A percentile compares a stretch with the other conserved stretches of the same genome.
These are phyloP conservation scores for Erigeron philadelphicus DNA, from an alignment of 140 eudicot genomes.

Conservation along the genomic window DNA sequence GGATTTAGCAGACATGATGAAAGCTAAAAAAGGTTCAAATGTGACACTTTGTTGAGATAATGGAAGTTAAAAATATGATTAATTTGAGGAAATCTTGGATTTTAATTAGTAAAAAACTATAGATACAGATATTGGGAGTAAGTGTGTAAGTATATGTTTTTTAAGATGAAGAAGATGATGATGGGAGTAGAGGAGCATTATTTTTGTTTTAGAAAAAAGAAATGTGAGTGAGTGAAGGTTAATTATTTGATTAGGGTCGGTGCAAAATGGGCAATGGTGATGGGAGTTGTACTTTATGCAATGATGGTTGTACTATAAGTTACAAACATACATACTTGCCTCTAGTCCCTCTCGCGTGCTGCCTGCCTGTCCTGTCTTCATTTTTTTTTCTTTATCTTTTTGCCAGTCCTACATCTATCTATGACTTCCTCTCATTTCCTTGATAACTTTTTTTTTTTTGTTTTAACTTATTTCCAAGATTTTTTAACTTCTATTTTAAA, in stretches of 20 bases:
- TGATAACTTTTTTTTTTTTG: neutral
- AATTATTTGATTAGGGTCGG: slow-evolving; percentile 42
- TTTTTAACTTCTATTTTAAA: slow-evolving; percentile 1
- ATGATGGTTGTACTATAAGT: slow-evolving; percentile 19
- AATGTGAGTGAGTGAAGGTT: slow-evolving; percentile 8
- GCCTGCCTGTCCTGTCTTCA: slow-evolving; percentile 35
- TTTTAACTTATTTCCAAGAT: neutral
- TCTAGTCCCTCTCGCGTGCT: slow-evolving; percentile 39
- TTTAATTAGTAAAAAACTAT: neutral
- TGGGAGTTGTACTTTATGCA: slow-evolving; percentile 24
- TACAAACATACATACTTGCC: slow-evolving; percentile 15
- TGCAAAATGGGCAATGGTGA: slow-evolving; percentile 13
- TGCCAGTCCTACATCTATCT: slow-evolving; percentile 27
- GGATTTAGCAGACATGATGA: slow-evolving; percentile 48
- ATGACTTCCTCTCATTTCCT: slow-evolving; percentile 22
- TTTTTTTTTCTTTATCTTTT: slow-evolving; percentile 32
- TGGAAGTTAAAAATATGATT: slow-evolving; percentile 5
- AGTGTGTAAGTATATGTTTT: neutral
- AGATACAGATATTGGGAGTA: slow-evolving; percentile 1
- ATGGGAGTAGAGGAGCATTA: slow-evolving; percentile 16
- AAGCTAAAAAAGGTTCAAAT: slow-evolving; percentile 7
- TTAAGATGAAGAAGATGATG: neutral
- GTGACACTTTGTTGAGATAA: slow-evolving; percentile 13
- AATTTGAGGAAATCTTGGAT: slow-evolving; percentile 22
- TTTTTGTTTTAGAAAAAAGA: slow-evolving; percentile 1